Base-by-base conservation (phyloP, 202 grass and related monocot species). In the Panicum virgatum region DNA sequence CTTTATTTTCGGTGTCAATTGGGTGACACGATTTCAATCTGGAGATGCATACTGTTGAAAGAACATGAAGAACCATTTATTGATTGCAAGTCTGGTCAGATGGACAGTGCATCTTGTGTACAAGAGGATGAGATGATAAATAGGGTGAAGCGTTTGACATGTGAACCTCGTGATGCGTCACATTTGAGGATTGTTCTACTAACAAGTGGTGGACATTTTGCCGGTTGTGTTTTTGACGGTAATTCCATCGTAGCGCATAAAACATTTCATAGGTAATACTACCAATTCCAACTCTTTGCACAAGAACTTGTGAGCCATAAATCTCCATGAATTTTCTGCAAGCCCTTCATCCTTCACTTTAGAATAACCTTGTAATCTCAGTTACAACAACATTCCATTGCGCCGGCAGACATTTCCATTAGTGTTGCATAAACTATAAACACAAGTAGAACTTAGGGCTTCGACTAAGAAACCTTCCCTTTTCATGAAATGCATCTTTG, bases 141-240 rank as follows among this genome's bases (percentile, higher is more conserved):
- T 74, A 91, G 91, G 85, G 76, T 96, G 64, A 96, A 92, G 64
- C 14, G 18, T 40, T 85, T 98, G 75, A 80, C 85, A 15, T 62
- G 46, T 87, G 92, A 98, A 80, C 85, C 96, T 79, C 86, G 83
- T 52, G 80, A 93, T 76, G 79, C 78, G n/a, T 91, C 89, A 58
- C 88, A 65, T 82, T 58, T 96, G 78, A 91, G 92, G 71, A 93
- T 98, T 54, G 69, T 96, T 77, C 73, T 98, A 45, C 78, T 98
- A 79, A 76, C 87, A 86, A 93, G 92, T 81, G 96, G 96, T 46
- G 96, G 96, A 44, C 89, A 96, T 84, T 98, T 98, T 87, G 92
- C 89, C 77, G 96, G 91, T 79, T 98, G 89, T 79, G 89, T 98
- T 91, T 98, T 98, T 47, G 96, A 98, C 52, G 91, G 96, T 14